These are phyloP conservation scores for Fusarium heterosporum DNA, from an alignment of 2,329 filamentous ascomycete genomes.

Conservation along the genomic window DNA sequence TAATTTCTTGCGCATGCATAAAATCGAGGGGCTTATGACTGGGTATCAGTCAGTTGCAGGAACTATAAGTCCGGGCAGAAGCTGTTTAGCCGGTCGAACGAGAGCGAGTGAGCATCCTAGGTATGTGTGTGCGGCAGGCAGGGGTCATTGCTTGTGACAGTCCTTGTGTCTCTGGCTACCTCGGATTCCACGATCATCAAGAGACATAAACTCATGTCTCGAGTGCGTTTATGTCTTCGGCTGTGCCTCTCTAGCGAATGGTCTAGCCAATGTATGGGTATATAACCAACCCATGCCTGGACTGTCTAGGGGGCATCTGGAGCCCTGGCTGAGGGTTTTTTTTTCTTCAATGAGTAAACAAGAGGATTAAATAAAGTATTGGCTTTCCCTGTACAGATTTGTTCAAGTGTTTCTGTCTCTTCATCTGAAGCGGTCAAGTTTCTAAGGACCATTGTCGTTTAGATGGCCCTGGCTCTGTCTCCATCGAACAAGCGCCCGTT, in stretches of 20 bases:
- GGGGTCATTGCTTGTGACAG: slow-evolving; percentile 13
- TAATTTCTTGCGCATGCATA: slow-evolving; percentile 12
- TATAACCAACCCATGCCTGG: slow-evolving; percentile 4
- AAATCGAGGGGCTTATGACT: neutral
- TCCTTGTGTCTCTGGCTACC: slow-evolving; percentile 12
- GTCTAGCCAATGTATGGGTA: neutral
- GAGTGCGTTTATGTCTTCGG: slow-evolving; percentile 1
- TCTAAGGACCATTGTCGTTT: neutral
- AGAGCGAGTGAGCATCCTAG: neutral
- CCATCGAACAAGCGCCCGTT: slow-evolving; percentile 33
- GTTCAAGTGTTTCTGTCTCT: too few relatives aligned
- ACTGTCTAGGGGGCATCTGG: neutral
- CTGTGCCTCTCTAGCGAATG: slow-evolving; percentile 7
- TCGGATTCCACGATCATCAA: slow-evolving; percentile 28
- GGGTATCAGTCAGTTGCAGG: slow-evolving; percentile 19
- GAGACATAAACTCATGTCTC: slow-evolving; percentile 15
- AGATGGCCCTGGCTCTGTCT: slow-evolving; percentile 20
- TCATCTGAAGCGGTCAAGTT: too few relatives aligned
- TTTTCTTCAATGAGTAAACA: too few relatives aligned
- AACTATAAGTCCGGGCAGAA: slow-evolving; percentile 13
- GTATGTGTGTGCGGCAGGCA: neutral
- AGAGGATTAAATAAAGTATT: too few relatives aligned
- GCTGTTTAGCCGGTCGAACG: slow-evolving; percentile 42
- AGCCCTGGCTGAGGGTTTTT: too few relatives aligned
- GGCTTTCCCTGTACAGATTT: too few relatives aligned